Evolutionary conservation across 1,284 basidiomycete species (phyloP).

Genomic region (Ceratobasidium sp.): DNA sequence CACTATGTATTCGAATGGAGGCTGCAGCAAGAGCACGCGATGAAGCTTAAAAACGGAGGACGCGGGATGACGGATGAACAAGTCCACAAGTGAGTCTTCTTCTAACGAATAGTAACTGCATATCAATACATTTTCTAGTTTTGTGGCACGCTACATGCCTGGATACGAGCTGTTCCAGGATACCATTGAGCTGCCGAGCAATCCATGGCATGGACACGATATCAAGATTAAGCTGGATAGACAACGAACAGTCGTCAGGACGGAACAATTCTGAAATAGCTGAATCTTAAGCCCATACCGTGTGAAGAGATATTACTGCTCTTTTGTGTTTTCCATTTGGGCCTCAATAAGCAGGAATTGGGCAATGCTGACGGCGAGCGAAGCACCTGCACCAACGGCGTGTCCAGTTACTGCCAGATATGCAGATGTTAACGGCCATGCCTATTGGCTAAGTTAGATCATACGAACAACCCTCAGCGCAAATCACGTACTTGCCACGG

Average conservation of each 20-base stretch:
- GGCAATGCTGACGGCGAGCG: conserved; percentile 66
- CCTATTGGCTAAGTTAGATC: conserved; percentile 60
- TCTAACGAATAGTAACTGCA: neutral
- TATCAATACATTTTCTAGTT: conserved; percentile 59
- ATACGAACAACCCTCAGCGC: neutral
- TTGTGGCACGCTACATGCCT: conserved; percentile 85
- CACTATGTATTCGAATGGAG: conserved; percentile 71
- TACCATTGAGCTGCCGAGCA: conserved; percentile 21
- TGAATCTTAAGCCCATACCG: neutral
- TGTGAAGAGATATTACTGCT: conserved; percentile 20
- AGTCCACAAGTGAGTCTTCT: conserved; percentile 72
- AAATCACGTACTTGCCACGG: conserved; percentile 86
- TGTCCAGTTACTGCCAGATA: conserved; percentile 78
- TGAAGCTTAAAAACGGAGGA: conserved; percentile 87
- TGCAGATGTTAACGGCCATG: conserved; percentile 83
- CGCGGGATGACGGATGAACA: conserved; percentile 86
- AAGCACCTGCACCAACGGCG: conserved; percentile 70
- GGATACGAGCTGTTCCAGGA: conserved; percentile 84
- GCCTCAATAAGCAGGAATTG: conserved; percentile 56
- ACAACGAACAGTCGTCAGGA: conserved; percentile 16
- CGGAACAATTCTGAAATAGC: conserved; percentile 32
- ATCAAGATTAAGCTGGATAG: conserved; percentile 19
- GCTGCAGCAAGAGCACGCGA: conserved; percentile 85
- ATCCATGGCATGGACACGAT: conserved; percentile 35
- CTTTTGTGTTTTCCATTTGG: conserved; percentile 47